Evolutionary conservation across 106 monocot genomes (phyloP).

Genomic region (Acorus calamus): DNA sequence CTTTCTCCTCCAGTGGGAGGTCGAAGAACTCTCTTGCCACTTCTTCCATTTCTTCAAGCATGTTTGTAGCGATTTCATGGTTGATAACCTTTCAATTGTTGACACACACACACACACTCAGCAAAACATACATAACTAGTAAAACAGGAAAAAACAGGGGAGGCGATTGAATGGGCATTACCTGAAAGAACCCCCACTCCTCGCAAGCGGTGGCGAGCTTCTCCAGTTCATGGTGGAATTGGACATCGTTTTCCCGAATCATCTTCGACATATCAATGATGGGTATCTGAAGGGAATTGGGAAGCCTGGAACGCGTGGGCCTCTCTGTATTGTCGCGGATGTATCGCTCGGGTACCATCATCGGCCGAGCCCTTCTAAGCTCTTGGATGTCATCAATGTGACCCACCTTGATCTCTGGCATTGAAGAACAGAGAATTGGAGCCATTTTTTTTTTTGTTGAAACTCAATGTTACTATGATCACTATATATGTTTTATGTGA

Average conservation of each 20-base stretch:
- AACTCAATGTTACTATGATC: too few relatives aligned
- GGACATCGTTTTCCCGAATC: not conserved
- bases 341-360: conserved; percentile 39
- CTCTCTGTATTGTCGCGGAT: conserved; percentile 32
- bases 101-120: not conserved
- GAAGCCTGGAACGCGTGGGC: not conserved
- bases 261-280: conserved; percentile 43
- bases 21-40: conserved; percentile 49
- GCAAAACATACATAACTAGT: too few relatives aligned
- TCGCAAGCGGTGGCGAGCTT: conserved; percentile 38
- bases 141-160: not conserved
- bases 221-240: conserved; percentile 20
- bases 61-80: conserved; percentile 31
- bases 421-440: conserved; percentile 16
- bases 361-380: conserved; percentile 25
- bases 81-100: conserved; percentile 31
- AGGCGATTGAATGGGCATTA: not conserved
- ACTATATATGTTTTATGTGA: too few relatives aligned
- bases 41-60: conserved; percentile 36
- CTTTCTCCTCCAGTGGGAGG: conserved; percentile 63
- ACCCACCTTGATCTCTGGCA: conserved; percentile 21
- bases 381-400: conserved; percentile 53
- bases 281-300: conserved; percentile 7
- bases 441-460: conserved; percentile 15
- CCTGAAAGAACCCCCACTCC: conserved; percentile 78